Evolutionary conservation across 2,329 filamentous ascomycete genomes (phyloP).

Genomic region (Chaetomium strumarium): DNA sequence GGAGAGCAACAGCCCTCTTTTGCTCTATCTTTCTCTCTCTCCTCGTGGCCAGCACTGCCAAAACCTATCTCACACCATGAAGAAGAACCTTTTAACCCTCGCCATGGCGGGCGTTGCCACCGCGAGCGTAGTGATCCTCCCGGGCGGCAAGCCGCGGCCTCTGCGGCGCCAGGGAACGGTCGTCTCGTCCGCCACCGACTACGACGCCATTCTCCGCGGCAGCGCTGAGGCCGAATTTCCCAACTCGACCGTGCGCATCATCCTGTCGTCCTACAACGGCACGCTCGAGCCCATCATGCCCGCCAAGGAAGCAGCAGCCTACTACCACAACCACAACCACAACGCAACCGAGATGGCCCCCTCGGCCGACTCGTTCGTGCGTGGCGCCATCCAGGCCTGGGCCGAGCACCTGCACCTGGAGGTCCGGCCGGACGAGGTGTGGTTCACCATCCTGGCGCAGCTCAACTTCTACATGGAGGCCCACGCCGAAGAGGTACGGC

Average conservation of each 20-base stretch:
- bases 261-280: conserved; percentile 24
- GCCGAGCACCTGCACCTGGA: conserved; percentile 43
- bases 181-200: conserved; percentile 10
- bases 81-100: background rate
- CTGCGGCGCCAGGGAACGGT: conserved; percentile 4
- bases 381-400: conserved; percentile 43
- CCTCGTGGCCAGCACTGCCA: background rate
- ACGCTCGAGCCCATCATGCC: conserved; percentile 6
- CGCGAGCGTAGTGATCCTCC: conserved; percentile 21
- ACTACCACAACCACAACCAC: too few relatives aligned
- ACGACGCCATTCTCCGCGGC: conserved; percentile 18
- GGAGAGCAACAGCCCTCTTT: background rate
- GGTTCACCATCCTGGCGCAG: conserved; percentile 48
- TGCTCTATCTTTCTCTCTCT: too few relatives aligned
- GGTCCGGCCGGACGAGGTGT: conserved; percentile 48
- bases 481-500: conserved; percentile 40
- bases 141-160: conserved; percentile 22
- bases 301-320: conserved; percentile 9
- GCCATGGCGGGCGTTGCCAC: background rate
- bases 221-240: conserved; percentile 21
- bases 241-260: conserved; percentile 19
- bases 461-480: conserved; percentile 44
- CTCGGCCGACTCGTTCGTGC: conserved; percentile 37
- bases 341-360: conserved; percentile 17
- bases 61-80: background rate